Percentiles rank a stretch among this genome's conserved stretches.
These are phyloP conservation scores for Berberis thunbergii DNA, from an alignment of 164 flowering plant genomes.

Conservation along the genomic window DNA sequence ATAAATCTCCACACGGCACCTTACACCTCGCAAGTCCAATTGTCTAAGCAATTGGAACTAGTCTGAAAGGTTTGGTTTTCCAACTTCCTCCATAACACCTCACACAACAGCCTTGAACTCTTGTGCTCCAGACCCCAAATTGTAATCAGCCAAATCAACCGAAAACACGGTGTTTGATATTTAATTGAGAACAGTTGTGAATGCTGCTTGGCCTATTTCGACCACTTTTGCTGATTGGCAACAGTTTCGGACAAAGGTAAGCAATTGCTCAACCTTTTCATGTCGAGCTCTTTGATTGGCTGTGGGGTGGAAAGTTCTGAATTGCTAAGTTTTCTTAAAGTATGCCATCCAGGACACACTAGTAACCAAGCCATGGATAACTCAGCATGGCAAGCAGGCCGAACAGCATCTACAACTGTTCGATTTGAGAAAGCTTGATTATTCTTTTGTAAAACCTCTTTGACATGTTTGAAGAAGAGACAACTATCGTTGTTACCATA, in stretches of 20 bases:
- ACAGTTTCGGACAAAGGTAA: not conserved
- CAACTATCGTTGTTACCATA: slow-evolving; percentile 1
- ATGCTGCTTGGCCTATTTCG: slow-evolving; percentile 7
- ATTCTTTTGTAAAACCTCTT: slow-evolving; percentile 5
- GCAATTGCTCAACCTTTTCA: slow-evolving; percentile 2
- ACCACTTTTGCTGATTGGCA: not conserved
- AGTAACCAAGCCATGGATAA: slow-evolving; percentile 5
- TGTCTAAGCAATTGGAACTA: slow-evolving; percentile 5
- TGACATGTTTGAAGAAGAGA: slow-evolving; percentile 6
- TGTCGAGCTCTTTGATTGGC: not conserved
- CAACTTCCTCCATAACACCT: not conserved
- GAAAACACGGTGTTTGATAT: slow-evolving; percentile 10
- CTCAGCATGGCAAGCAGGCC: not conserved
- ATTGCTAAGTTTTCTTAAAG: slow-evolving; percentile 1
- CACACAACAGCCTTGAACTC: slow-evolving; percentile 3
- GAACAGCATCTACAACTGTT: slow-evolving; percentile 1
- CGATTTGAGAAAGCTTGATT: slow-evolving; percentile 6
- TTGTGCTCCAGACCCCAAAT: not conserved
- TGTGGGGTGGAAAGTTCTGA: not conserved
- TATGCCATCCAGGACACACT: not conserved
- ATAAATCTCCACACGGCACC: not conserved
- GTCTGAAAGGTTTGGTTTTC: slow-evolving; percentile 7
- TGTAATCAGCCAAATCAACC: not conserved
- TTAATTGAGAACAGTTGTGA: slow-evolving; percentile 3
- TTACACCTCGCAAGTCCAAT: slow-evolving; percentile 6